These are phyloP conservation scores for Leccinum aurantiacum DNA, from an alignment of 768 basidiomycete genomes.

Conservation along the genomic window DNA sequence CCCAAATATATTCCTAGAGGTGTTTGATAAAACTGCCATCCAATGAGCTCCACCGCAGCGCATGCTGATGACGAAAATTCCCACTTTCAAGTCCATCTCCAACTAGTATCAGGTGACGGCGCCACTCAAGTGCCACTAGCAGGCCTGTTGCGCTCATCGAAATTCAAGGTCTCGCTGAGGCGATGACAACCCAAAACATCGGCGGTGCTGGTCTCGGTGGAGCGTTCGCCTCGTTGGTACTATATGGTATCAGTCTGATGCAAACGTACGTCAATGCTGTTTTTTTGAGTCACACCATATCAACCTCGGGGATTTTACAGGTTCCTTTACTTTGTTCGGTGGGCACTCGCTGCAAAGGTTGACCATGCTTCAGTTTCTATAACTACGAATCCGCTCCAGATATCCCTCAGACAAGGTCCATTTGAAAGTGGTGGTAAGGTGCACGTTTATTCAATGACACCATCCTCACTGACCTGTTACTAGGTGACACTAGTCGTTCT, in stretches of 20 bases:
- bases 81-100: background rate
- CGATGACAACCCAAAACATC: background rate
- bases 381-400: background rate
- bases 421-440: background rate
- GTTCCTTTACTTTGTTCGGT: constrained; percentile 1
- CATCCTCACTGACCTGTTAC: background rate
- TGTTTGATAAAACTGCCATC: background rate
- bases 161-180: background rate
- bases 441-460: background rate
- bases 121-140: background rate
- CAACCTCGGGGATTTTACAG: background rate
- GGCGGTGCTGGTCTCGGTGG: background rate
- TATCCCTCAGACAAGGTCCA: background rate
- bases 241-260: background rate
- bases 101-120: background rate
- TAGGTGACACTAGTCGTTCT: background rate
- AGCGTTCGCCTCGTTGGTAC: background rate
- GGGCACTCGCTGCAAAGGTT: background rate
- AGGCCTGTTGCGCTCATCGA: background rate
- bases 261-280: background rate
- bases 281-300: background rate
- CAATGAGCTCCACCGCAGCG: background rate
- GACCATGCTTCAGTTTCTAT: background rate
- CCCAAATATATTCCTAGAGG: no score
- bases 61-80: background rate